Base-by-base conservation (phyloP, 2,329 filamentous ascomycete genomes). In the Pseudogymnoascus sp. region DNA sequence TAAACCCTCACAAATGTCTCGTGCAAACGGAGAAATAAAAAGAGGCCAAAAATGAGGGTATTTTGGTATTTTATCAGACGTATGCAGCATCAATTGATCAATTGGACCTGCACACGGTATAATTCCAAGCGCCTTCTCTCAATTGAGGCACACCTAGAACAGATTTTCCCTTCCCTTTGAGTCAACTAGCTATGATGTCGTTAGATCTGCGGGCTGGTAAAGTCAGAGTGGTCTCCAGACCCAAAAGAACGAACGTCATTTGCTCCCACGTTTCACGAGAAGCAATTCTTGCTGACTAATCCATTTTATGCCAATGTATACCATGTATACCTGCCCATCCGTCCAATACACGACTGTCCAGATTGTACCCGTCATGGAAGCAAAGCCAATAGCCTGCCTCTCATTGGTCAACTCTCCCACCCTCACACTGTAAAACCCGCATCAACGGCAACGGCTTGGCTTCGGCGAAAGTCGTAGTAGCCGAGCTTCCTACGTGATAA, bases 401-500 rank as follows among this genome's bases (percentile, higher is more conserved):
- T 11, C 36, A 61, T 61, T 61, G 60, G 60, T 21, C n/a, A 6
- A 1, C 13, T 8, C 36, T 19, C 51, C 28, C 51, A 34, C 28
- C 51, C 16, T 34, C 25, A 28, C n/a, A 19, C 51, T 39, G 60
- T 43, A 41, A 61, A 61, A 61, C 60, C 60, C 60, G 36, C 60
- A 61, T 41, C 60, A 57, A 61, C 60, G 36, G 60, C 60, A 61
- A 61, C 60, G 60, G 60, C 36, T 61, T 41, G 60, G 34, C 36
- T 43, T 61, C 60, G 60, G 60, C 34, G 60, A 41, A 61, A 61
- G 60, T 61, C 39, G 36, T 41, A 61, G 60, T 61, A 61, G 39
- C 60, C 60, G 60, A 61, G 60, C 60, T 61, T 61, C 60, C 60
- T 31, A 23, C 60, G 60, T 61, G 60, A 61, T 43, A 61, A 61